Conservation (phyloP, 129 eudicot genomes). For the Ambrosia artemisiifolia region DNA sequence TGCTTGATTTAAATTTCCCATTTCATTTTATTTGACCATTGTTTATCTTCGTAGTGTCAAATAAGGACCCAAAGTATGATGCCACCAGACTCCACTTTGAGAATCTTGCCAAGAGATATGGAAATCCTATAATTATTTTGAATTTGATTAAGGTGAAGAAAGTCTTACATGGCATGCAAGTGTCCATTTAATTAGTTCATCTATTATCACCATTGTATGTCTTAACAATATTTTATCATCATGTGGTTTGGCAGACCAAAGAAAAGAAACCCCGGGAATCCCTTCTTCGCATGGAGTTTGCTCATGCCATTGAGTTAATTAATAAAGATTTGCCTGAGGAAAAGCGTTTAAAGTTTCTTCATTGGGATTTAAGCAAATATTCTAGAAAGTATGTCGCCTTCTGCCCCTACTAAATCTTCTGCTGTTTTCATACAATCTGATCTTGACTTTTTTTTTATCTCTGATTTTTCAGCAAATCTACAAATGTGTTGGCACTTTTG, state of each 20-base stretch:
- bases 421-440: not conserved
- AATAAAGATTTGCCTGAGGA: slow-evolving; percentile 68
- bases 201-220: not conserved
- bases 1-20: slow-evolving; percentile 2
- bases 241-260: slow-evolving; percentile 52
- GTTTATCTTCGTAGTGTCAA: slow-evolving; percentile 55
- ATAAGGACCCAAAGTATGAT: slow-evolving; percentile 62
- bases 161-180: not conserved
- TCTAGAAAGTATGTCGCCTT: slow-evolving; percentile 55
- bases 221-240: slow-evolving; percentile 5
- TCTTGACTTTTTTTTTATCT: slow-evolving; percentile 8
- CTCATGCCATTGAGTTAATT: slow-evolving; percentile 66
- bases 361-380: slow-evolving; percentile 86
- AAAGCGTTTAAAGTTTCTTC: slow-evolving; percentile 75
- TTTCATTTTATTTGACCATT: slow-evolving; percentile 1
- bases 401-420: not conserved
- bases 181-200: not conserved
- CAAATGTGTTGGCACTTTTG: slow-evolving; percentile 59
- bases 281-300: slow-evolving; percentile 72
- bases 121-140: slow-evolving; percentile 86
- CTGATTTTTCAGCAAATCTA: slow-evolving; percentile 54
- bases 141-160: slow-evolving; percentile 75
- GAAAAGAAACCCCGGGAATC: slow-evolving; percentile 97
- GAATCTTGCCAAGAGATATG: slow-evolving; percentile 84
- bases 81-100: slow-evolving; percentile 90